phyloP scores from a whole-genome alignment of 148 eudicot genomes.

The Vaccinium vitisidaea region DNA sequence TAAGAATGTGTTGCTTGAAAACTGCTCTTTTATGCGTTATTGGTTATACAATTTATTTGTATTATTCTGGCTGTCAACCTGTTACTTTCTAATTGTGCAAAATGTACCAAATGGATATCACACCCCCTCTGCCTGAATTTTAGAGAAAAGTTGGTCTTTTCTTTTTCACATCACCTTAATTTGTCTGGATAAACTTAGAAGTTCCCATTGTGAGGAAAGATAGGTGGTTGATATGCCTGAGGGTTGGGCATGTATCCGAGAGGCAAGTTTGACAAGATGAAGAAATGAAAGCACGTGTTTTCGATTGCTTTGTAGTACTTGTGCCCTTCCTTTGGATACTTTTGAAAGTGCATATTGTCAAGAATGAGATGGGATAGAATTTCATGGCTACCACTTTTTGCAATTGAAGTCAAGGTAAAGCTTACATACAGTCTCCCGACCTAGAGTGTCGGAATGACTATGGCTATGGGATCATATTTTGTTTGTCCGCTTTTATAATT shows the following conservation, averaged over 20 bases:
- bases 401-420: neutral
- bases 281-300: neutral
- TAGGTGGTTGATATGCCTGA: neutral
- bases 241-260: neutral
- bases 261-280: neutral
- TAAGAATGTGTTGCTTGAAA: neutral
- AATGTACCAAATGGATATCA: neutral
- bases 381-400: neutral
- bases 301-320: neutral
- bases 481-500: neutral
- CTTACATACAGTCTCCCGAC: neutral
- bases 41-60: neutral
- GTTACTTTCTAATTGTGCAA: neutral
- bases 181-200: neutral
- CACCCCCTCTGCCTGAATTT: neutral
- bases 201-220: neutral
- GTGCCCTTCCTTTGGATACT: neutral
- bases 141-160: constrained; percentile 1
- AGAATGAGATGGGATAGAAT: neutral
- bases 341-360: neutral
- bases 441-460: neutral
- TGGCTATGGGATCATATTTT: neutral
- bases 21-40: neutral
- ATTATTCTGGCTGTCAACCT: neutral
- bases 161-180: neutral